A percentile compares a stretch with the other conserved stretches of the same genome.
Evolutionary conservation across 2,329 filamentous ascomycete genomes (phyloP).

Genomic region (Talaromyces sp.): DNA sequence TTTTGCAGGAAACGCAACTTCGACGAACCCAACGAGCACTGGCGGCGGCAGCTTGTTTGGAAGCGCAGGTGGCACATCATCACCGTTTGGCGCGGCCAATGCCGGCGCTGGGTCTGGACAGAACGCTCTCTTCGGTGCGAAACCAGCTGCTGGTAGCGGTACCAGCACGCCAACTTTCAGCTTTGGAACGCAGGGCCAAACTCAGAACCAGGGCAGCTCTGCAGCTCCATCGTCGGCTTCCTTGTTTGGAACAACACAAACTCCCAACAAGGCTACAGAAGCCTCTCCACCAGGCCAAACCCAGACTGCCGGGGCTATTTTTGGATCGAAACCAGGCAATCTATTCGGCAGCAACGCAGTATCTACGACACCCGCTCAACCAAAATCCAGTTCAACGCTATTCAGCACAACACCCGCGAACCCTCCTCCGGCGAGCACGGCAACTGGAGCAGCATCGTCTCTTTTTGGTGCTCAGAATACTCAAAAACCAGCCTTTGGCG

Average conservation of each 20-base stretch:
- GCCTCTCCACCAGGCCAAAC: conserved; percentile 27
- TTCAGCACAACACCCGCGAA: conserved; percentile 44
- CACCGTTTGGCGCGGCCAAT: conserved; percentile 30
- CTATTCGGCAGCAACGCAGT: conserved; percentile 30
- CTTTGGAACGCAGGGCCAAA: conserved; percentile 27
- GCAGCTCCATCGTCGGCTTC: conserved; percentile 21
- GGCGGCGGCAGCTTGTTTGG: conserved; percentile 39
- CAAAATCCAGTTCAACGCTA: conserved; percentile 22
- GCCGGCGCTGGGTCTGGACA: conserved; percentile 18
- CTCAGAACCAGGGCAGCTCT: conserved; percentile 13
- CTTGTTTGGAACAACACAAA: conserved; percentile 27
- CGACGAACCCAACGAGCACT: conserved; percentile 22
- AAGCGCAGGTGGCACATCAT: conserved; percentile 28
- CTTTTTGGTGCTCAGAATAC: conserved; percentile 22
- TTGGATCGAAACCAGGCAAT: conserved; percentile 26
- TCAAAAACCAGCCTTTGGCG: conserved; percentile 27
- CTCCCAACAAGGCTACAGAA: conserved; percentile 35
- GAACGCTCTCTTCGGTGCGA: conserved; percentile 25
- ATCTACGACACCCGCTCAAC: conserved; percentile 37
- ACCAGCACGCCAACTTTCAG: conserved; percentile 26
- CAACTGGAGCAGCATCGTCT: conserved; percentile 25
- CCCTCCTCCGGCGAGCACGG: conserved; percentile 36
- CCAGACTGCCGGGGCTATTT: conserved; percentile 24
- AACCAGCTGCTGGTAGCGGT: conserved; percentile 15
- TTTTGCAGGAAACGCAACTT: conserved; percentile 28